Conservation (phyloP, 2,329 filamentous ascomycete genomes). For the Byssochlamys sp. region DNA sequence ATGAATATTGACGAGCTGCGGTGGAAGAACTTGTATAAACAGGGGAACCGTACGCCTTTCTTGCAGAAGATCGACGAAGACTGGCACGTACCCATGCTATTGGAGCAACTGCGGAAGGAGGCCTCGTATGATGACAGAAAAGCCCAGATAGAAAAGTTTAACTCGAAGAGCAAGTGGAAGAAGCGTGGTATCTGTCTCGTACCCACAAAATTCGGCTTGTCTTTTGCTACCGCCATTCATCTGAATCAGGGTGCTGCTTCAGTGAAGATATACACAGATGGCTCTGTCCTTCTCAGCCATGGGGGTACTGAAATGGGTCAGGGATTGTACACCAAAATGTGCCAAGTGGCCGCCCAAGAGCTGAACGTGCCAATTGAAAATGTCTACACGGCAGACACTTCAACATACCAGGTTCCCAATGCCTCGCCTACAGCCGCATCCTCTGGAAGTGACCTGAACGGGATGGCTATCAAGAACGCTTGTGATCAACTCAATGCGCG, state of each 20-base stretch:
- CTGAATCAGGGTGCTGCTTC: slow-evolving; percentile 16
- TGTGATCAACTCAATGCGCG: slow-evolving; percentile 8
- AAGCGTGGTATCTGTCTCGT: slow-evolving; percentile 15
- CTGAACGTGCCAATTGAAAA: slow-evolving; percentile 10
- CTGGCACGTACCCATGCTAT: slow-evolving; percentile 15
- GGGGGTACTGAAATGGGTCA: slow-evolving; percentile 20
- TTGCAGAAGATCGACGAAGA: slow-evolving; percentile 16
- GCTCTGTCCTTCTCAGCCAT: slow-evolving; percentile 14
- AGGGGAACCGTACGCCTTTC: slow-evolving; percentile 14
- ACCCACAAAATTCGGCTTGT: slow-evolving; percentile 18
- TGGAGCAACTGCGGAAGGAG: slow-evolving; percentile 13
- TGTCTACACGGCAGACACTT: slow-evolving; percentile 14
- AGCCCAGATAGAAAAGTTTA: slow-evolving; percentile 8
- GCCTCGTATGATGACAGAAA: slow-evolving; percentile 7
- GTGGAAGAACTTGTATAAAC: slow-evolving; percentile 11
- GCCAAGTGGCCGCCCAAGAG: slow-evolving; percentile 15
- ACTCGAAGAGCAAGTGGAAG: slow-evolving; percentile 11
- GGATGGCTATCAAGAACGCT: slow-evolving; percentile 16
- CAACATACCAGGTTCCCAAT: slow-evolving; percentile 15
- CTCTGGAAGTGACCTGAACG: slow-evolving; percentile 16
- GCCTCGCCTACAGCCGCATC: slow-evolving; percentile 17
- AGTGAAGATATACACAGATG: slow-evolving; percentile 15
- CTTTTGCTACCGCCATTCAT: slow-evolving; percentile 17
- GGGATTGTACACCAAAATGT: slow-evolving; percentile 18
- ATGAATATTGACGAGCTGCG: slow-evolving; percentile 13